These are phyloP conservation scores for Samsoniella hepiali DNA, from an alignment of 2,329 filamentous ascomycete genomes.

Conservation along the genomic window DNA sequence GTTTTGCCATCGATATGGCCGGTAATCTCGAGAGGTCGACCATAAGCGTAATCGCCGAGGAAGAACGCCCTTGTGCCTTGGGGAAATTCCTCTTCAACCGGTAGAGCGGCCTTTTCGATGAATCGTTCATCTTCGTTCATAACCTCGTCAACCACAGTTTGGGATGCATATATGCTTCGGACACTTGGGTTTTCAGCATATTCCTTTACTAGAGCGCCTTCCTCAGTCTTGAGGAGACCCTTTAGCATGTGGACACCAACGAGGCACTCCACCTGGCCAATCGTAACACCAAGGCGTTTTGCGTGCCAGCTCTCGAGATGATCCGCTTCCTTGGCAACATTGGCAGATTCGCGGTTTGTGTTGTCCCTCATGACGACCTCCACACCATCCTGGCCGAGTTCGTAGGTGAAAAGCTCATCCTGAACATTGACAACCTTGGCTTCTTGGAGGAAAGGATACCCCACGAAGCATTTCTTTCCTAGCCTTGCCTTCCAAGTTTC, in stretches of 20 bases:
- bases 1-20: slow-evolving; percentile 72
- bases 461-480: slow-evolving; percentile 82
- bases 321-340: slow-evolving; percentile 80
- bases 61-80: slow-evolving; percentile 82
- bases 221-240: slow-evolving; percentile 84
- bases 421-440: slow-evolving; percentile 85
- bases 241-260: slow-evolving; percentile 93
- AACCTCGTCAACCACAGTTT: slow-evolving; percentile 86
- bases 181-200: slow-evolving; percentile 82
- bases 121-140: slow-evolving; percentile 90
- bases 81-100: slow-evolving; percentile 90
- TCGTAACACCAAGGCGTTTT: slow-evolving; percentile 84
- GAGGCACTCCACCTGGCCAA: slow-evolving; percentile 82
- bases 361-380: slow-evolving; percentile 69
- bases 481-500: slow-evolving; percentile 75
- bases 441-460: slow-evolving; percentile 93
- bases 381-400: slow-evolving; percentile 61
- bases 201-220: slow-evolving; percentile 88
- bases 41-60: slow-evolving; percentile 89
- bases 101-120: slow-evolving; percentile 81
- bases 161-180: slow-evolving; percentile 86
- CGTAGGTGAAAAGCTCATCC: slow-evolving; percentile 90
- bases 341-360: slow-evolving; percentile 69
- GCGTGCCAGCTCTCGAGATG: slow-evolving; percentile 85
- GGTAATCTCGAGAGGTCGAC: slow-evolving; percentile 79